These are phyloP conservation scores for Inga oerstediana DNA, from an alignment of 306 rosid genomes.

Conservation along the genomic window DNA sequence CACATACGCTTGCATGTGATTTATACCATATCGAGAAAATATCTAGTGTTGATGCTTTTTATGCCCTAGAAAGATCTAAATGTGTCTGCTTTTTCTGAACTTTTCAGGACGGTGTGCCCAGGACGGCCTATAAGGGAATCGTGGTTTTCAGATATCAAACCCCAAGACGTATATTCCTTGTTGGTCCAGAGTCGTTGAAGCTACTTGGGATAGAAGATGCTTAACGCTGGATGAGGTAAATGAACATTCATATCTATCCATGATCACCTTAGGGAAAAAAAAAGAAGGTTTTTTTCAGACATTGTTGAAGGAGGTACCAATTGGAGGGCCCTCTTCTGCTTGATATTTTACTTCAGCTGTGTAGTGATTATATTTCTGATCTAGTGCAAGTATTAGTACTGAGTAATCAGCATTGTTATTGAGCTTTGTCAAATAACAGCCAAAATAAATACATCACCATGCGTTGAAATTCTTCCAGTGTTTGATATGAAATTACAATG, in stretches of 20 bases:
- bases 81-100: constrained; percentile 10
- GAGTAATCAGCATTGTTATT: constrained; percentile 26
- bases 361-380: constrained; percentile 18
- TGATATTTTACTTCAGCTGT: constrained; percentile 7
- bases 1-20: background rate
- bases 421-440: constrained; percentile 5
- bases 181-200: constrained; percentile 74
- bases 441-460: constrained; percentile 5
- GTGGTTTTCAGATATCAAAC: constrained; percentile 82
- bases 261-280: background rate
- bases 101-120: constrained; percentile 91
- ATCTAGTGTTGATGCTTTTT: background rate
- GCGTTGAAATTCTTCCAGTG: background rate
- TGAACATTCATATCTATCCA: background rate
- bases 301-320: background rate
- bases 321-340: background rate
- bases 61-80: constrained; percentile 21
- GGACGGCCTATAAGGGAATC: constrained; percentile 91
- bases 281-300: background rate
- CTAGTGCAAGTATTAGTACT: background rate
- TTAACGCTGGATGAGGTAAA: constrained; percentile 46
- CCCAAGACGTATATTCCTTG: constrained; percentile 66
- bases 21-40: background rate
- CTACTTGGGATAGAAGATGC: constrained; percentile 62
- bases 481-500: background rate